Conservation (phyloP, 306 rosid genomes). For the Astragalus membranaceus region DNA sequence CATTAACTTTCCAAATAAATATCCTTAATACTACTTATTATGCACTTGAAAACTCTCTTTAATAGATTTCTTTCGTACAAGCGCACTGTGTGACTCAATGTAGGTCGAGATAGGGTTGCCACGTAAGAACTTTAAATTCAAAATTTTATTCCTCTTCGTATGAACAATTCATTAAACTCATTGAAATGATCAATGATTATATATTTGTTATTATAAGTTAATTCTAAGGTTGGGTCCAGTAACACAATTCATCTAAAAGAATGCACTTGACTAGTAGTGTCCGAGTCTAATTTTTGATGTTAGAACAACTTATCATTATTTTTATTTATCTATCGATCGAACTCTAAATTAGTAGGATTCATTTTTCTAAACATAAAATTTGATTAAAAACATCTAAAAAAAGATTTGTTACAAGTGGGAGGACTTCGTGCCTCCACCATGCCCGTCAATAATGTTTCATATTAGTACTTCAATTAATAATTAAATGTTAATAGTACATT, state of each 20-base stretch:
- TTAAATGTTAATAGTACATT: too few species aligned
- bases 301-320: too few species aligned
- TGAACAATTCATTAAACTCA: constrained; percentile 13
- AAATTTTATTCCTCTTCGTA: background rate
- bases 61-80: background rate
- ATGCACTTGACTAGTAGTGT: too few species aligned
- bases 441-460: background rate
- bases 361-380: too few species aligned
- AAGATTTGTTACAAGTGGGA: constrained; percentile 8
- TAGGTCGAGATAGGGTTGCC: background rate
- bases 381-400: background rate
- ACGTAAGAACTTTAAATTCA: background rate
- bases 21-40: background rate
- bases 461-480: background rate
- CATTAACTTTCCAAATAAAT: background rate
- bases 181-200: background rate
- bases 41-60: background rate
- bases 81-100: background rate
- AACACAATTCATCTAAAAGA: too few species aligned
- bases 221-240: too few species aligned
- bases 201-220: too few species aligned
- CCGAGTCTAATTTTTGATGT: too few species aligned
- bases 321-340: too few species aligned
- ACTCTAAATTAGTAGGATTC: too few species aligned
- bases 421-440: background rate